These are phyloP conservation scores for Amanita phalloides DNA, from an alignment of 768 basidiomycete species.

Conservation along the genomic window DNA sequence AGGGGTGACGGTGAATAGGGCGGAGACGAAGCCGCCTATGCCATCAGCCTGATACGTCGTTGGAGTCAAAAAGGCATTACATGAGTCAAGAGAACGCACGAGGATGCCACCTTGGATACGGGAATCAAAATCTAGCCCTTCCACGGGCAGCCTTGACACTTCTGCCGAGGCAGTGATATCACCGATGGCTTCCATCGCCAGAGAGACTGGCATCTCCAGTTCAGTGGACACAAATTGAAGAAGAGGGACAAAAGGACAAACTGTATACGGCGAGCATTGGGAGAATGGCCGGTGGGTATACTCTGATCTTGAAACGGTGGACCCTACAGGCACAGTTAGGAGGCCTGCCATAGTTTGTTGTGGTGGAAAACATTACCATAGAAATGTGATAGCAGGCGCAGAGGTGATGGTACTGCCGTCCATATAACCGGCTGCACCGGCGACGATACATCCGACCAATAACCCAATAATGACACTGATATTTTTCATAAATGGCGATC, in stretches of 20 bases:
- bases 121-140: constrained; percentile 68
- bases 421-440: constrained; percentile 73
- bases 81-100: constrained; percentile 27
- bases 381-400: constrained; percentile 72
- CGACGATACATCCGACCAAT: constrained; percentile 69
- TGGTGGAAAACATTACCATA: constrained; percentile 36
- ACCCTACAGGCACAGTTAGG: constrained; percentile 32
- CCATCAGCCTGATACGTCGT: constrained; percentile 48
- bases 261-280: constrained; percentile 32
- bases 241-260: constrained; percentile 6
- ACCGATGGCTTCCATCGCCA: constrained; percentile 78
- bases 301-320: constrained; percentile 61
- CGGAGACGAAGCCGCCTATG: constrained; percentile 68
- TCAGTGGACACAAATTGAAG: not conserved
- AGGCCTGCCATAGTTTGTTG: too few relatives aligned
- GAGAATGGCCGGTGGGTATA: constrained; percentile 61
- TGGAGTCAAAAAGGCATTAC: constrained; percentile 26
- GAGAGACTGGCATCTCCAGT: constrained; percentile 34
- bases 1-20: constrained; percentile 70
- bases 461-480: constrained; percentile 69
- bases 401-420: constrained; percentile 50
- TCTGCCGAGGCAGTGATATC: constrained; percentile 80
- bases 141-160: constrained; percentile 64
- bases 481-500: constrained; percentile 79
- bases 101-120: constrained; percentile 80